A percentile compares a stretch with the other conserved stretches of the same genome.
phyloP scores from a whole-genome alignment of 2,329 filamentous ascomycete species.

The Claviceps purpurea region DNA sequence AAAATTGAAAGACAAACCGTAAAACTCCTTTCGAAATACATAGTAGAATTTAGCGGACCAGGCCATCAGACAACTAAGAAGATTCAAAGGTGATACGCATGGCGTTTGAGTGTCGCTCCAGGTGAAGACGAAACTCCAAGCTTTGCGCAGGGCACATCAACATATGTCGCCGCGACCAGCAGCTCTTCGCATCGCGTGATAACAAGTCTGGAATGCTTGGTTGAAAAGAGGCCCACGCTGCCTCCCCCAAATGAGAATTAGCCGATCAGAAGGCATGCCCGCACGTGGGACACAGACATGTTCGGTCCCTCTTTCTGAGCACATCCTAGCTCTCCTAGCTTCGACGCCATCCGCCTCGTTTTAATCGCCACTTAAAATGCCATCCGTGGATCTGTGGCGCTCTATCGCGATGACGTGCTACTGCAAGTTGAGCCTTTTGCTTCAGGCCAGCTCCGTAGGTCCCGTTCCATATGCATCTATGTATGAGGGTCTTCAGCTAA shows the following conservation, averaged over 20 bases:
- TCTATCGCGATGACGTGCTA: constrained; percentile 1
- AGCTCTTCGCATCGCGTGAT: background rate
- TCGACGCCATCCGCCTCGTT: too few species aligned
- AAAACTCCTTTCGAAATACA: too few species aligned
- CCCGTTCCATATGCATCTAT: background rate
- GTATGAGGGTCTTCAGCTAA: background rate
- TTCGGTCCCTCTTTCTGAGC: background rate
- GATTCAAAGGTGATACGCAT: background rate
- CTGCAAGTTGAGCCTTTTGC: background rate
- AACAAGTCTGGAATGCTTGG: background rate
- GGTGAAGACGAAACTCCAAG: background rate
- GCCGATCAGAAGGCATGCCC: background rate
- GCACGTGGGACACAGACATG: background rate
- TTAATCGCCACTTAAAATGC: background rate
- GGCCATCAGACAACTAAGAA: too few species aligned
- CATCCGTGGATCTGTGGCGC: background rate
- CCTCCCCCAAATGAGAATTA: background rate
- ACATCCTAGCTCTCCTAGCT: background rate
- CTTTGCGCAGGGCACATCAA: background rate
- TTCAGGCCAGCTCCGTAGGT: background rate
- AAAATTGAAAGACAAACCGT: too few species aligned
- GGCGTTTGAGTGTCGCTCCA: background rate
- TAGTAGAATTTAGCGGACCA: too few species aligned
- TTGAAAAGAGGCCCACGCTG: background rate
- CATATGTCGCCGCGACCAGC: background rate